Percentiles rank a stretch among this genome's conserved stretches.
Conservation (phyloP, 441 rosid species). For the Biscutella laevigata region DNA sequence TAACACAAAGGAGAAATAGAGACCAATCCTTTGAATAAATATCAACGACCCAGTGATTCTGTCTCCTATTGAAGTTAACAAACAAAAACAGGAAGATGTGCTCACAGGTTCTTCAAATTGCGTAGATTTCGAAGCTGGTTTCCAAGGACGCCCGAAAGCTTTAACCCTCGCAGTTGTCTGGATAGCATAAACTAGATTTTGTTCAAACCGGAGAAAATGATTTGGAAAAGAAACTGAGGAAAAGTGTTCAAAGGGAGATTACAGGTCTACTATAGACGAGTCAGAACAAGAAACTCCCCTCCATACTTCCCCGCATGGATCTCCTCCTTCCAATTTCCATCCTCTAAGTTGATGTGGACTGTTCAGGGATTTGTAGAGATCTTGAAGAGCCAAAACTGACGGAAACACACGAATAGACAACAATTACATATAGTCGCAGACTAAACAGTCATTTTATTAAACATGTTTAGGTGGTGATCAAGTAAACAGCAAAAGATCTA, state of each 20-base stretch:
- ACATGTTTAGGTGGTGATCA: neutral
- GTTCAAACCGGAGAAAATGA: neutral
- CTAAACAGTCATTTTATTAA: slow-evolving; percentile 7
- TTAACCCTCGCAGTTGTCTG: slow-evolving; percentile 56
- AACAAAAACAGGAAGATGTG: slow-evolving; percentile 9
- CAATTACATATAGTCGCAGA: neutral
- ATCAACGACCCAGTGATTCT: slow-evolving; percentile 5
- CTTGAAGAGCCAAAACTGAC: slow-evolving; percentile 58
- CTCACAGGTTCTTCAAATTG: slow-evolving; percentile 67
- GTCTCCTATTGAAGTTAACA: neutral
- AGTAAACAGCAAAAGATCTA: neutral
- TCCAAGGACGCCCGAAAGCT: slow-evolving; percentile 66
- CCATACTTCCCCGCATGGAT: slow-evolving; percentile 86
- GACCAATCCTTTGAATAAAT: neutral
- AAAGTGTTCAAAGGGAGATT: slow-evolving; percentile 13
- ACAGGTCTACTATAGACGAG: slow-evolving; percentile 64
- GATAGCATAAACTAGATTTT: slow-evolving; percentile 9
- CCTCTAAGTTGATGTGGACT: slow-evolving; percentile 54
- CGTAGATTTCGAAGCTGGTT: slow-evolving; percentile 58
- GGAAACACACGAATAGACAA: slow-evolving; percentile 7
- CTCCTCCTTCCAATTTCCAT: slow-evolving; percentile 68
- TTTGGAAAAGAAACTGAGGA: neutral
- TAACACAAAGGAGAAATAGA: slow-evolving; percentile 22
- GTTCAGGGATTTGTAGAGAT: slow-evolving; percentile 51
- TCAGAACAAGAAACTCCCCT: slow-evolving; percentile 72